These are phyloP conservation scores for Fonsecaea erecta DNA, from an alignment of 2,329 filamentous ascomycete genomes.

Conservation along the genomic window DNA sequence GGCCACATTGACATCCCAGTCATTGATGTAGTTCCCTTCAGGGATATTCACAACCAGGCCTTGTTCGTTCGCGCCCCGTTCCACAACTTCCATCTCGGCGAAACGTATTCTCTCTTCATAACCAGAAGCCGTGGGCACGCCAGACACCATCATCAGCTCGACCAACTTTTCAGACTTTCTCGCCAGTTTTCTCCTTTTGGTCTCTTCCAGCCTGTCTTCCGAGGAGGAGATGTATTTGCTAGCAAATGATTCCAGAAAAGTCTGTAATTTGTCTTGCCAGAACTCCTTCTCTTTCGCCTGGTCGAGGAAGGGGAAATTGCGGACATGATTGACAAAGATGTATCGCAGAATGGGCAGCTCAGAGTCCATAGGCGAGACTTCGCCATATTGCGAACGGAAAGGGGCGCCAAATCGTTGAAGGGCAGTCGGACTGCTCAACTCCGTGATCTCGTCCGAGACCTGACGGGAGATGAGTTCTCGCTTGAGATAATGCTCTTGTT, in stretches of 20 bases:
- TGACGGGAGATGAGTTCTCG: conserved; percentile 90
- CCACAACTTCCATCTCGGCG: conserved; percentile 94
- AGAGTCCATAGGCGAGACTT: conserved; percentile 90
- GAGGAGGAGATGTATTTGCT: conserved; percentile 97
- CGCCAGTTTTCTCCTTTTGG: conserved; percentile 89
- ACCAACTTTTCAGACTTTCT: conserved; percentile 93
- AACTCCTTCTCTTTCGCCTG: conserved; percentile 98
- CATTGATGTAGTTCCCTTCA: conserved; percentile 89
- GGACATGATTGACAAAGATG: conserved; percentile 97
- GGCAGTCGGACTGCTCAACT: conserved; percentile 92
- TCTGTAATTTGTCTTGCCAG: conserved; percentile 97
- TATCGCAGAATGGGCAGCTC: conserved; percentile 92
- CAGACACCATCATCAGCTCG: conserved; percentile 99
- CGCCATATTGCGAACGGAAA: conserved; percentile 88
- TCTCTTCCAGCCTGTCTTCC: conserved; percentile 93
- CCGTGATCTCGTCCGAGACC: conserved; percentile 85
- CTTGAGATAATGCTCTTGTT: conserved; percentile 99
- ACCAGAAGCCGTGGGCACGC: conserved; percentile 90
- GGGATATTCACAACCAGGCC: conserved; percentile 85
- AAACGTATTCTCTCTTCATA: conserved; percentile 98
- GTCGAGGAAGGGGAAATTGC: conserved; percentile 96
- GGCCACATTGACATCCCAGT: conserved; percentile 96
- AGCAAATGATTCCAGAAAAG: conserved; percentile 95
- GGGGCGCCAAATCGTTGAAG: conserved; percentile 93
- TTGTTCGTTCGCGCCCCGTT: conserved; percentile 87